Evolutionary conservation across 2,329 filamentous ascomycete species (phyloP), one percentile per base, ranked within the genome.

Genomic region (Orbilia ellipsospora): DNA sequence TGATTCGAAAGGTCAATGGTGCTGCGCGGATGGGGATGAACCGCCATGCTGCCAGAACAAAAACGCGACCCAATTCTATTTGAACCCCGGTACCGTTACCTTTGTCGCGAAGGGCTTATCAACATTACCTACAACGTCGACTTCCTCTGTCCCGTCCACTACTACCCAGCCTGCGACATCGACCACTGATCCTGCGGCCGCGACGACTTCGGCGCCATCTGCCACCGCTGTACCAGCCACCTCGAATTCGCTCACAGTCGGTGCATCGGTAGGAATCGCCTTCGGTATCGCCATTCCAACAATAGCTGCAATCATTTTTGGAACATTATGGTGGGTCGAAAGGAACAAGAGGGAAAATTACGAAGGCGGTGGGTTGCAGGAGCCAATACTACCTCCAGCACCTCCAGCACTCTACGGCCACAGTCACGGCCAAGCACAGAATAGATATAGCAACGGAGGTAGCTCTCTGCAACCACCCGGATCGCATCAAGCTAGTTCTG

Each of bases 81-180:
- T 74, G 16, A 64, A 68, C 18, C 57, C 70, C 3, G 70, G 70
- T 1, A 74, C 63, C 6, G 13, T 74, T 6, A 74, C 70, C 4
- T 74, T 55, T 44, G 51, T 74, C 31, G 31, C 31, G 6, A 8
- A 20, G 15, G 70, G 69, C 0, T 42, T 74, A 8, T 57, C 56
- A n/a, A 63, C 62, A 4, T 40, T 61, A 15, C 13, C 16, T 13
- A 13, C 28, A 8, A 52, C 44, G 1, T 31, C 28, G 12, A 60
- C 64, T 2, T 26, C 28, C 4, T 50, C 55, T n/a, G 10, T 28
- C 7, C 36, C 20, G n/a, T n/a, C 42, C 3, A 42, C 54, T 1
- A 50, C 54, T 1, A 60, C 42, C 0, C 2, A 20, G 12, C 42
- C 62, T 12, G 54, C 18, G 6, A 60, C 70, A 6, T 13, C 31